These are phyloP conservation scores for Linderniella brevidens DNA, from an alignment of 257 asterid species.

Conservation along the genomic window DNA sequence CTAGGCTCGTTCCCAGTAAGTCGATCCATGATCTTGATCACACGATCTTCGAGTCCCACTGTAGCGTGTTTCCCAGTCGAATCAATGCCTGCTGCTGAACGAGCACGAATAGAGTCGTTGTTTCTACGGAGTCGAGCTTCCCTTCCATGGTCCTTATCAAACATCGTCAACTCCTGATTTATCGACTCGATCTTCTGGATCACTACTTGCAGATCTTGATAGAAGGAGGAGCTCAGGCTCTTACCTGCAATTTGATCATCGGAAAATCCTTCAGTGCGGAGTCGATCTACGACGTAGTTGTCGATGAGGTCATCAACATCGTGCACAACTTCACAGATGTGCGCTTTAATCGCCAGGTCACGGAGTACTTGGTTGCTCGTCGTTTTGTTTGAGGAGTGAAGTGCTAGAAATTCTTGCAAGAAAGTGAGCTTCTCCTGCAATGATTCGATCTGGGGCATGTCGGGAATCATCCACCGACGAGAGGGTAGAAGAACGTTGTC, in stretches of 20 bases:
- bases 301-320: neutral
- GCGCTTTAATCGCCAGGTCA: neutral
- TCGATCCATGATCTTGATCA: neutral
- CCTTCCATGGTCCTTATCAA: no score
- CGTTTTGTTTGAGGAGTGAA: neutral
- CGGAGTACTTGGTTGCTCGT: neutral
- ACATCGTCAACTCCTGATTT: no score
- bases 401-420: neutral
- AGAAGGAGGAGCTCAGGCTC: no score
- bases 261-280: no score
- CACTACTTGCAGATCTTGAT: no score
- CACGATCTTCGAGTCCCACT: slow-evolving; percentile 3
- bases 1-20: neutral
- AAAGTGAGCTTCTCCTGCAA: neutral
- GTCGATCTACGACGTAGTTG: no score
- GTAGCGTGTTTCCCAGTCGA: neutral
- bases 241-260: no score
- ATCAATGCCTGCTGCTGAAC: neutral
- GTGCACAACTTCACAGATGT: neutral
- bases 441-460: neutral
- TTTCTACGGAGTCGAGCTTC: neutral
- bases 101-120: neutral
- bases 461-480: neutral
- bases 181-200: no score
- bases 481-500: neutral